Percentiles rank a stretch among this genome's conserved stretches.
Conservation (phyloP, 208 protist genomes). For the Crithidia mellificae region DNA sequence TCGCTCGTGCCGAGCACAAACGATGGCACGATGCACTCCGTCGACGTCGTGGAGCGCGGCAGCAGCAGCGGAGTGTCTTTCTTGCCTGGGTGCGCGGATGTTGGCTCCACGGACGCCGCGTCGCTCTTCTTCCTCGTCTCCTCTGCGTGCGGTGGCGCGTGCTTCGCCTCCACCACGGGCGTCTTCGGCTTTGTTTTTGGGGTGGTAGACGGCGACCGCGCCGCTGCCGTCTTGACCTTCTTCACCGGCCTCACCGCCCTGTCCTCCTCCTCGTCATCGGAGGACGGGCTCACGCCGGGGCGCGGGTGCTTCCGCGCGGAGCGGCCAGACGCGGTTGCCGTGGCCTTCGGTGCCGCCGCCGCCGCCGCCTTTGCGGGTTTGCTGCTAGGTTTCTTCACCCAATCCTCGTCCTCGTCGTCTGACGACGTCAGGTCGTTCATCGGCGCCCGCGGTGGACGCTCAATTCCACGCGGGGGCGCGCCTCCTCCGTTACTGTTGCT, state of each 20-base stretch:
- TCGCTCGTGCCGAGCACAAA: conserved; percentile 63
- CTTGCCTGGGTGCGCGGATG: conserved; percentile 11
- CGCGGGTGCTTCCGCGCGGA: conserved; percentile 32
- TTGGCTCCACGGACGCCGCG: background rate
- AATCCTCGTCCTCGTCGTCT: conserved; percentile 47
- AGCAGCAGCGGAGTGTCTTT: conserved; percentile 40
- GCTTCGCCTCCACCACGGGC: background rate
- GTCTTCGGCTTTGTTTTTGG: conserved; percentile 2
- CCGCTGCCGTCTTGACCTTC: conserved; percentile 20
- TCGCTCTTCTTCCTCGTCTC: too few relatives aligned
- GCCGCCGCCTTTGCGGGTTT: background rate
- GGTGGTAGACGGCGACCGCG: conserved; percentile 6
- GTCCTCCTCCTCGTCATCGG: conserved; percentile 36
- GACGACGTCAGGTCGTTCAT: conserved; percentile 54
- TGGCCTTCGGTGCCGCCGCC: background rate
- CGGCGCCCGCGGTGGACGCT: conserved; percentile 38
- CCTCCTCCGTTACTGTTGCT: conserved; percentile 1
- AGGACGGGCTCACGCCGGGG: conserved; percentile 27
- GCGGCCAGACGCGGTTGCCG: too few relatives aligned
- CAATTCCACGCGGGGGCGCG: conserved; percentile 10
- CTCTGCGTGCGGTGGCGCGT: background rate
- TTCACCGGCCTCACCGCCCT: background rate
- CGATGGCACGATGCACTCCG: conserved; percentile 51
- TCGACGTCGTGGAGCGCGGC: conserved; percentile 41
- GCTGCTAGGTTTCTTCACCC: conserved; percentile 41